Percentiles rank a stretch among this genome's conserved stretches.
phyloP scores from a whole-genome alignment of 2,329 filamentous ascomycete genomes.

The Coniochaeta hoffmannii region DNA sequence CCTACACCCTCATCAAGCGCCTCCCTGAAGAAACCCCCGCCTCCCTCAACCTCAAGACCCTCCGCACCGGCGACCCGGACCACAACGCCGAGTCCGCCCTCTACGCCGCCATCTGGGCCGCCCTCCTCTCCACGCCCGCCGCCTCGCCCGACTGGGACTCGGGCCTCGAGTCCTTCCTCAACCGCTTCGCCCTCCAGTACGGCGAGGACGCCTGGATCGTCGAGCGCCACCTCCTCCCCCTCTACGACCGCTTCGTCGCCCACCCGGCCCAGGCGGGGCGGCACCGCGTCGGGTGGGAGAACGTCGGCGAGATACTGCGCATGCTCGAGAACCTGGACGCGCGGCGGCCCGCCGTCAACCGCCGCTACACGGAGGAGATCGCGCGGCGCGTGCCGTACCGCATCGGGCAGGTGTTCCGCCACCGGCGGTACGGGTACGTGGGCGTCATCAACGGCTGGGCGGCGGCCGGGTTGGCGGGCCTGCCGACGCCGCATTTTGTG shows the following conservation, averaged over 20 bases:
- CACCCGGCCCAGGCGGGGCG: constrained; percentile 8
- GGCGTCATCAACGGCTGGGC: constrained; percentile 90
- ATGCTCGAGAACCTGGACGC: constrained; percentile 38
- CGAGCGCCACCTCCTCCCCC: constrained; percentile 57
- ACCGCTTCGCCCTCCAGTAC: constrained; percentile 56
- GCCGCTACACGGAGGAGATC: constrained; percentile 26
- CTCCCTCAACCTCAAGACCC: constrained; percentile 27
- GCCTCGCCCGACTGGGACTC: constrained; percentile 47
- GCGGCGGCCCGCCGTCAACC: constrained; percentile 24
- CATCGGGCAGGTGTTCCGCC: constrained; percentile 78
- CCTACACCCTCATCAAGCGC: constrained; percentile 37
- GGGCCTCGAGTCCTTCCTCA: constrained; percentile 56
- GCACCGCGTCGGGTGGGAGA: constrained; percentile 22
- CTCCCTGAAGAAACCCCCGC: constrained; percentile 28
- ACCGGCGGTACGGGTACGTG: constrained; percentile 71
- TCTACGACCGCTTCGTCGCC: constrained; percentile 39
- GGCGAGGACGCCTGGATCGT: constrained; percentile 67
- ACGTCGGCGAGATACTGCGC: constrained; percentile 27
- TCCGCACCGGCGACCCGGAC: constrained; percentile 44
- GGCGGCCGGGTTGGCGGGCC: constrained; percentile 19
- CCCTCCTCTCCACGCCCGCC: constrained; percentile 45
- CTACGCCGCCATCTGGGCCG: constrained; percentile 70
- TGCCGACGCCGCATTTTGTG: constrained; percentile 18
- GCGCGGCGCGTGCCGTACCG: constrained; percentile 47
- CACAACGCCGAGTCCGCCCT: constrained; percentile 50